Percentiles rank a stretch among this genome's conserved stretches.
phyloP scores from a whole-genome alignment of 2,329 filamentous ascomycete species.

The Trichophaea hybrida region DNA sequence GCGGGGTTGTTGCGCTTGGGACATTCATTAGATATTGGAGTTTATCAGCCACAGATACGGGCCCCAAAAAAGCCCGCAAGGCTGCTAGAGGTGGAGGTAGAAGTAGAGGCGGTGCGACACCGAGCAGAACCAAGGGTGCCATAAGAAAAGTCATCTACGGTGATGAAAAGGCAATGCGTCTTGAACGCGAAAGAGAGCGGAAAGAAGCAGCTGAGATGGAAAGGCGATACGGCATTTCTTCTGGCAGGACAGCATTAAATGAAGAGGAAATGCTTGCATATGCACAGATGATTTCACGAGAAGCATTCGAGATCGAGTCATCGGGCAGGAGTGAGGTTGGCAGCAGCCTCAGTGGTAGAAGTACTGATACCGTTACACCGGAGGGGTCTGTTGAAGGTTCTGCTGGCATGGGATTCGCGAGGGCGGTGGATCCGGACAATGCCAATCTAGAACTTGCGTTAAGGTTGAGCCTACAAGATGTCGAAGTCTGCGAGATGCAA shows the following conservation, averaged over 20 bases:
- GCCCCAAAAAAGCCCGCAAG: constrained; percentile 51
- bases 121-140: constrained; percentile 48
- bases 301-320: constrained; percentile 36
- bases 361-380: constrained; percentile 38
- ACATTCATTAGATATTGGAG: constrained; percentile 85
- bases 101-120: constrained; percentile 39
- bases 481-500: background rate
- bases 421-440: constrained; percentile 38
- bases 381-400: constrained; percentile 20
- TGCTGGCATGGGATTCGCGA: constrained; percentile 14
- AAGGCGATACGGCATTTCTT: constrained; percentile 68
- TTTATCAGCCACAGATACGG: constrained; percentile 71
- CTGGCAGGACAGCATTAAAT: constrained; percentile 43
- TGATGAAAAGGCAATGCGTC: constrained; percentile 59
- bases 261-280: constrained; percentile 53
- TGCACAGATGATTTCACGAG: constrained; percentile 51
- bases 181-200: constrained; percentile 13
- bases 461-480: constrained; percentile 8
- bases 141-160: constrained; percentile 71
- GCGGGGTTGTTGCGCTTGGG: constrained; percentile 76
- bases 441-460: constrained; percentile 36
- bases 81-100: constrained; percentile 32
- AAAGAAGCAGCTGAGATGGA: constrained; percentile 53
- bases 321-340: constrained; percentile 38
- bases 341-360: constrained; percentile 29